Evolutionary conservation across 345 rosid genomes (phyloP).

Genomic region (Eucalyptus polybractea): DNA sequence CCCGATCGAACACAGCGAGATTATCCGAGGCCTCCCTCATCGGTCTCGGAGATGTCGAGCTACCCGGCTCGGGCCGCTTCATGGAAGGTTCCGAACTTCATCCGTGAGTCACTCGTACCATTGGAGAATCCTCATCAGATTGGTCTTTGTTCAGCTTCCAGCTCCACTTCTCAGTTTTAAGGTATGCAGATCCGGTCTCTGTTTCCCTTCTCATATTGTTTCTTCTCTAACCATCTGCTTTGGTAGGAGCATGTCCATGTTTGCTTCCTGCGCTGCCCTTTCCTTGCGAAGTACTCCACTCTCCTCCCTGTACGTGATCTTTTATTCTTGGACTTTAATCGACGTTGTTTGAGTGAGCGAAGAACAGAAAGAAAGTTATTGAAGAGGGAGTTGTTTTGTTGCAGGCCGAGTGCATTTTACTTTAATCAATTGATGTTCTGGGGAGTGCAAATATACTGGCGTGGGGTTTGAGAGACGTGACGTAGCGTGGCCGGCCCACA

Average conservation of each 20-base stretch:
- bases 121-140: neutral
- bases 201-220: neutral
- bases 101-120: neutral
- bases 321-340: neutral
- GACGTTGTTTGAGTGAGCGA: no score
- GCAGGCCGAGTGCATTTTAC: neutral
- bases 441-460: neutral
- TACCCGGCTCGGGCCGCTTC: neutral
- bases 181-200: neutral
- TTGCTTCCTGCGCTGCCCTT: neutral
- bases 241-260: neutral
- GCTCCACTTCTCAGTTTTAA: neutral
- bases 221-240: neutral
- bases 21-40: neutral
- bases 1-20: neutral
- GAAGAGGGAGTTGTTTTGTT: neutral
- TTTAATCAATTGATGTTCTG: neutral
- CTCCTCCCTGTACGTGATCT: neutral
- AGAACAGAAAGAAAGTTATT: neutral
- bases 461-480: no score
- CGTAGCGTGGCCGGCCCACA: no score
- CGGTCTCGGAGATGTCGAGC: neutral
- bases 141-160: neutral
- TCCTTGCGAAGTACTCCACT: neutral
- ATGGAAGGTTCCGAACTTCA: neutral